Evolutionary conservation across 2,329 filamentous ascomycete genomes (phyloP).

Genomic region (Didymosphaeria variabile): DNA sequence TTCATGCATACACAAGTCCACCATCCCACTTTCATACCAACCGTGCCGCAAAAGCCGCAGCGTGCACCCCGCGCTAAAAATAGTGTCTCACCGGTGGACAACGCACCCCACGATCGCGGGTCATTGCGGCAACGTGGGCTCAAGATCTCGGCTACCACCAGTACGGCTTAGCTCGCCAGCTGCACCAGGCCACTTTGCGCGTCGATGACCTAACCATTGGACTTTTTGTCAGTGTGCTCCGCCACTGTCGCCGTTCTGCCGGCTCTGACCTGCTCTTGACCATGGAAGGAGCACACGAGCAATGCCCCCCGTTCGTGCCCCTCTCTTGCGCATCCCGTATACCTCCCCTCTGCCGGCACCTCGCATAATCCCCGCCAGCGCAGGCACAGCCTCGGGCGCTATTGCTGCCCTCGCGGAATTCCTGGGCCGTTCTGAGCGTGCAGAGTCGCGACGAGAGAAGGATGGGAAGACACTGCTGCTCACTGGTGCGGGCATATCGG

Average conservation of each 20-base stretch:
- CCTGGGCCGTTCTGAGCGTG: conserved; percentile 60
- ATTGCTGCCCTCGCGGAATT: conserved; percentile 81
- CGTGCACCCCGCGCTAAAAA: conserved; percentile 17
- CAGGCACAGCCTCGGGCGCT: conserved; percentile 74
- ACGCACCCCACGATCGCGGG: conserved; percentile 12
- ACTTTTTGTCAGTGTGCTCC: conserved; percentile 2
- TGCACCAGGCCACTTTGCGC: not conserved
- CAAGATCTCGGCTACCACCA: conserved; percentile 2
- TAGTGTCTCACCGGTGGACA: conserved; percentile 1
- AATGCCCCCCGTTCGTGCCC: conserved; percentile 38
- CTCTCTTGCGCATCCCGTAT: conserved; percentile 88
- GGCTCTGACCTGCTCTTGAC: not conserved
- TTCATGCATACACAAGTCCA: conserved; percentile 11
- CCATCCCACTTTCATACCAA: not conserved
- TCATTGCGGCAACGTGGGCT: not conserved
- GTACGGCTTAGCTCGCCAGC: not conserved
- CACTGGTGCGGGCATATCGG: conserved; percentile 90
- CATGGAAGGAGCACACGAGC: conserved; percentile 13
- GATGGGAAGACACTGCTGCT: conserved; percentile 69
- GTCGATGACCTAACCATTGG: conserved; percentile 11
- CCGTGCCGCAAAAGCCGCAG: not conserved
- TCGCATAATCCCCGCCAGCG: conserved; percentile 75
- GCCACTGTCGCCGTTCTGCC: not conserved
- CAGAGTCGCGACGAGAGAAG: conserved; percentile 11
- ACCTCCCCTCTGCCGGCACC: conserved; percentile 82